phyloP scores from a whole-genome alignment of 2,329 filamentous ascomycete species.

The Fusarium lateritium region DNA sequence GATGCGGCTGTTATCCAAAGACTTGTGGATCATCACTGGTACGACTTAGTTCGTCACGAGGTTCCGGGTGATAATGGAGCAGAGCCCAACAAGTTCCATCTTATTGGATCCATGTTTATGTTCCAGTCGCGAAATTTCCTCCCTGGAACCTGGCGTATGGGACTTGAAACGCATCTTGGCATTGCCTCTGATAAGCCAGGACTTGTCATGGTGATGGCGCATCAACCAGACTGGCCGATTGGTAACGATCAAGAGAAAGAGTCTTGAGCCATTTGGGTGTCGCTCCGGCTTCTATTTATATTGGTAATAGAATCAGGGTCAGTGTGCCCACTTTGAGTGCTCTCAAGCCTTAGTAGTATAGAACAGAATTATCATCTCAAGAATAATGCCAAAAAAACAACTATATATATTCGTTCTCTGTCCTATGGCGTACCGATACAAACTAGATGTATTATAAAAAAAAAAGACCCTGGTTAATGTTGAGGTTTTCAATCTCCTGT shows the following conservation, averaged over 20 bases:
- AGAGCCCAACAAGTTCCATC: slow-evolving; percentile 27
- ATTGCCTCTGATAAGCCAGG: slow-evolving; percentile 24
- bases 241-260: slow-evolving; percentile 18
- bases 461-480: too few species aligned
- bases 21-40: slow-evolving; percentile 34
- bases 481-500: too few species aligned
- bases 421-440: too few species aligned
- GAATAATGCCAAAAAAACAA: too few species aligned
- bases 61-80: slow-evolving; percentile 18
- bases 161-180: slow-evolving; percentile 31
- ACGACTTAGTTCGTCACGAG: slow-evolving; percentile 31
- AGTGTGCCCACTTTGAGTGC: too few species aligned
- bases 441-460: too few species aligned
- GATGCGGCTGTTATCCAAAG: slow-evolving; percentile 32
- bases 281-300: neutral
- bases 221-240: slow-evolving; percentile 26
- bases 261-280: neutral
- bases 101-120: slow-evolving; percentile 37
- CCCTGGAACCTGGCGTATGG: slow-evolving; percentile 19
- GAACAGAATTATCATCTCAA: too few species aligned
- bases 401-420: too few species aligned
- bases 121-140: slow-evolving; percentile 18
- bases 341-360: too few species aligned
- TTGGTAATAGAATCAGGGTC: neutral
- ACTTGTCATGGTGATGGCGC: slow-evolving; percentile 26